A percentile compares a stretch with the other conserved stretches of the same genome.
Evolutionary conservation across 768 basidiomycete species (phyloP).

Genomic region (Tulasnella sp.): DNA sequence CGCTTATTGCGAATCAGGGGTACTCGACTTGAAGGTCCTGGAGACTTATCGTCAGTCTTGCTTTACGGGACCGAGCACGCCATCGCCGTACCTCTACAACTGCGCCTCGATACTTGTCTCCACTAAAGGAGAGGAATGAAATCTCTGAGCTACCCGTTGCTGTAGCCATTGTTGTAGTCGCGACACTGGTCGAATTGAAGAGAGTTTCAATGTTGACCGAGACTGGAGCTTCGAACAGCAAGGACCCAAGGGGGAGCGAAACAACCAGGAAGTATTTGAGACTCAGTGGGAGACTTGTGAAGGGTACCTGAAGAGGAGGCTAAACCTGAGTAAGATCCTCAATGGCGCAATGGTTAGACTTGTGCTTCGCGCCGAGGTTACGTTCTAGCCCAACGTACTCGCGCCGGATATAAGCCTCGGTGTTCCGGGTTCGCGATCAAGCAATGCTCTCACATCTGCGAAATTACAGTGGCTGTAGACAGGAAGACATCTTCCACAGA

Average conservation of each 20-base stretch:
- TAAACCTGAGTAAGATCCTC: slow-evolving; percentile 9
- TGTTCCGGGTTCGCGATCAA: background rate
- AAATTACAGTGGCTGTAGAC: no score
- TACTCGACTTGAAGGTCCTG: slow-evolving; percentile 24
- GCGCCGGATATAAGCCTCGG: background rate
- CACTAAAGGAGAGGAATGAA: slow-evolving; percentile 5
- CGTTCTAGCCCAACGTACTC: background rate
- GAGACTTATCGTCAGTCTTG: background rate
- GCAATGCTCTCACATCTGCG: no score
- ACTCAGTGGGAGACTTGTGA: background rate
- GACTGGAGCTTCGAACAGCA: background rate
- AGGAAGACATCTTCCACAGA: no score
- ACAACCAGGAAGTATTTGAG: background rate
- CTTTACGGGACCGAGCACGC: slow-evolving; percentile 60
- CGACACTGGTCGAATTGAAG: background rate
- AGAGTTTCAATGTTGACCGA: background rate
- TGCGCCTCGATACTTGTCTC: slow-evolving; percentile 72
- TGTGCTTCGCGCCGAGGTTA: background rate
- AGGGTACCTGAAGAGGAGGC: background rate
- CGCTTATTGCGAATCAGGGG: background rate
- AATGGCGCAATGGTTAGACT: slow-evolving; percentile 9
- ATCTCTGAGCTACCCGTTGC: background rate
- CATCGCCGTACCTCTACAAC: slow-evolving; percentile 70
- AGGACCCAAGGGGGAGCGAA: background rate
- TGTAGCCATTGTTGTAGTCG: background rate